A percentile compares a stretch with the other conserved stretches of the same genome.
Evolutionary conservation across 768 basidiomycete species (phyloP).

Genomic region (Mycena polygramma): DNA sequence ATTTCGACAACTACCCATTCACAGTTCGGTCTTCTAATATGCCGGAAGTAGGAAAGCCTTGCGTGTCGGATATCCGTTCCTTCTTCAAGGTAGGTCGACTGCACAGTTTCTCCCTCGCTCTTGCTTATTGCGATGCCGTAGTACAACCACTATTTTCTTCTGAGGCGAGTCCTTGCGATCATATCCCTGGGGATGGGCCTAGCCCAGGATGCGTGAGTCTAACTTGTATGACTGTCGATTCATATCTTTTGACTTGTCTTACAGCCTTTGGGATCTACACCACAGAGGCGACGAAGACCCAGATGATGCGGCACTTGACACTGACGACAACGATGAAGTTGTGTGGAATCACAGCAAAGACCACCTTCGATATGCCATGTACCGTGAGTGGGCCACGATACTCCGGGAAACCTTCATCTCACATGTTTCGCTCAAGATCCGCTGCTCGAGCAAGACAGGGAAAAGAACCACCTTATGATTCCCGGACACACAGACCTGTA

Average conservation of each 20-base stretch:
- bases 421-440: constrained; percentile 27
- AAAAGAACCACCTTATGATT: constrained; percentile 34
- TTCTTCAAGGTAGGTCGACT: constrained; percentile 30
- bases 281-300: constrained; percentile 30
- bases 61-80: constrained; percentile 28
- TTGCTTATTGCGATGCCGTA: neutral
- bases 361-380: constrained; percentile 36
- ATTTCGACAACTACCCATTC: constrained; percentile 31
- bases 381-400: constrained; percentile 27
- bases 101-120: neutral
- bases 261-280: constrained; percentile 36
- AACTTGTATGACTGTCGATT: constrained; percentile 3
- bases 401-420: constrained; percentile 2
- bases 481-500: constrained; percentile 37
- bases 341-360: constrained; percentile 36
- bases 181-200: constrained; percentile 33
- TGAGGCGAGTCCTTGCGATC: constrained; percentile 33
- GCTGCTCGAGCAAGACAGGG: constrained; percentile 30
- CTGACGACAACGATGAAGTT: constrained; percentile 27
- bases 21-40: constrained; percentile 19
- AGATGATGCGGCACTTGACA: constrained; percentile 14
- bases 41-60: constrained; percentile 28
- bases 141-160: constrained; percentile 37
- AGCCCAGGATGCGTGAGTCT: constrained; percentile 27
- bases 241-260: neutral